These are phyloP conservation scores for Manihot esculenta DNA, from an alignment of 441 rosid species.

Conservation along the genomic window DNA sequence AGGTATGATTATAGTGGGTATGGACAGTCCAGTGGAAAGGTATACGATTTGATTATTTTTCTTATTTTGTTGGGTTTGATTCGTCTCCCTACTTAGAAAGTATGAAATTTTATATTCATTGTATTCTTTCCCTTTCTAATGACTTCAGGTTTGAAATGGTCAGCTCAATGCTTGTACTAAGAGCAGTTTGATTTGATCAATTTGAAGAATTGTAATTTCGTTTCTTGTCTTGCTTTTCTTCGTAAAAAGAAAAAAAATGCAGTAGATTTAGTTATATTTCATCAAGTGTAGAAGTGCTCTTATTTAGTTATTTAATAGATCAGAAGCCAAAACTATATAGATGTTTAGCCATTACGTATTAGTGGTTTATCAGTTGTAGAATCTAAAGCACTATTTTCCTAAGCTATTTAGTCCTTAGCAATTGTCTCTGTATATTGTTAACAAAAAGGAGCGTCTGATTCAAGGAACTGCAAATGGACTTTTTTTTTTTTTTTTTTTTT, in stretches of 20 bases:
- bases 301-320: not conserved
- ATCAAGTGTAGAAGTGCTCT: not conserved
- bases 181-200: not conserved
- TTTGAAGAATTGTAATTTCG: not conserved
- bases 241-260: too few relatives aligned
- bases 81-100: constrained; percentile 15
- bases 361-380: not conserved
- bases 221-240: too few relatives aligned
- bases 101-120: not conserved
- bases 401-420: too few relatives aligned
- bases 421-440: not conserved
- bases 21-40: constrained; percentile 91
- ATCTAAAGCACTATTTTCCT: not conserved
- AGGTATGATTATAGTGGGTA: constrained; percentile 96
- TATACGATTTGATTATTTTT: constrained; percentile 24
- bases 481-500: not conserved
- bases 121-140: too few relatives aligned
- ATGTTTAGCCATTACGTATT: not conserved
- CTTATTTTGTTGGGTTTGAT: not conserved
- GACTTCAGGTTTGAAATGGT: too few relatives aligned
- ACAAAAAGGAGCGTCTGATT: not conserved
- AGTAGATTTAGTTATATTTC: too few relatives aligned
- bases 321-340: not conserved
- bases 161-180: not conserved
- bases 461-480: not conserved